Conservation (phyloP, 2,329 filamentous ascomycete genomes). For the Ophiostoma pallidulum region DNA sequence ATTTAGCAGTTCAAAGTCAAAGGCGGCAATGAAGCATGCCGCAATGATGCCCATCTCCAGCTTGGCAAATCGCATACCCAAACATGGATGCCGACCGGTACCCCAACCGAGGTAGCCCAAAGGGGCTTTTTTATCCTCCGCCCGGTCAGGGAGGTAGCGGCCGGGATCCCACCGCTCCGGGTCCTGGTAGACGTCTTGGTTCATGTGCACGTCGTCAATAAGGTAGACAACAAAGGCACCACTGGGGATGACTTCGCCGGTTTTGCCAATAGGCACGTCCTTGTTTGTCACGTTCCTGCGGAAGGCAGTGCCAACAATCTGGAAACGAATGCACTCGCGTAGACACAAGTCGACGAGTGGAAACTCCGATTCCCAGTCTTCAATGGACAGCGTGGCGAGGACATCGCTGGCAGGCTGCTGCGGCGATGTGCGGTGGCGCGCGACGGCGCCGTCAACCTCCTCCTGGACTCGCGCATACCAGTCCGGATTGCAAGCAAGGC, state of each 20-base stretch:
- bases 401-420: constrained; percentile 26
- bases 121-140: constrained; percentile 31
- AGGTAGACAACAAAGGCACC: constrained; percentile 37
- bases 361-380: constrained; percentile 48
- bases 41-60: constrained; percentile 41
- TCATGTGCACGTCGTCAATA: constrained; percentile 38
- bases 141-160: constrained; percentile 36
- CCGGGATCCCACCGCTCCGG: constrained; percentile 41
- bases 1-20: constrained; percentile 37
- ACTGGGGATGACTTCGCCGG: constrained; percentile 37
- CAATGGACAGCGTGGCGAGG: constrained; percentile 35
- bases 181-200: constrained; percentile 38
- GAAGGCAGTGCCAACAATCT: constrained; percentile 37
- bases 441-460: constrained; percentile 38
- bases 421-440: constrained; percentile 29
- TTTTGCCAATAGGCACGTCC: constrained; percentile 31
- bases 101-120: constrained; percentile 29
- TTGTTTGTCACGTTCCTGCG: constrained; percentile 40
- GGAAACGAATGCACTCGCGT: constrained; percentile 44
- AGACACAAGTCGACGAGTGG: constrained; percentile 42
- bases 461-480: constrained; percentile 36
- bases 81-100: constrained; percentile 27
- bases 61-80: constrained; percentile 37
- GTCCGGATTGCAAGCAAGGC: constrained; percentile 36
- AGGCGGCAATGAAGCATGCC: constrained; percentile 39